Evolutionary conservation across 2,329 filamentous ascomycete genomes (phyloP).

Genomic region (Alternaria longipes): DNA sequence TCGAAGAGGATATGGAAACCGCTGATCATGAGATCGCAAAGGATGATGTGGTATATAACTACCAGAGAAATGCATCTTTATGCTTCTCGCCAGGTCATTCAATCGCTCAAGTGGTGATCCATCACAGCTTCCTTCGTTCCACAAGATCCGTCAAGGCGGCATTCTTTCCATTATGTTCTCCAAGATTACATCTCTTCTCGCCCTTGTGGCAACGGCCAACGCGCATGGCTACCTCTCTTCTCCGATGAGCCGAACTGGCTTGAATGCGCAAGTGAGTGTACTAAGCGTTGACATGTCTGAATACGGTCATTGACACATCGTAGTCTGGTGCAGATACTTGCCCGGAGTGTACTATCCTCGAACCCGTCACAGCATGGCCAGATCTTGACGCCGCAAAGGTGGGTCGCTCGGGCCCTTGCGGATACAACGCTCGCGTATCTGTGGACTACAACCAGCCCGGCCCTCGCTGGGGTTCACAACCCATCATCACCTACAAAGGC

Average conservation of each 20-base stretch:
- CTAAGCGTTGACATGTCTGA: neutral
- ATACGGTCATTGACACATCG: neutral
- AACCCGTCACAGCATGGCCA: constrained; percentile 47
- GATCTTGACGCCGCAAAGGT: constrained; percentile 40
- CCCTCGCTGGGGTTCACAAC: constrained; percentile 39
- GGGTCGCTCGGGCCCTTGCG: constrained; percentile 45
- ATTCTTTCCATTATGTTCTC: constrained; percentile 28
- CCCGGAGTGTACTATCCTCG: constrained; percentile 48
- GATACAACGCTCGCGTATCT: constrained; percentile 48
- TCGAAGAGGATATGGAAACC: neutral
- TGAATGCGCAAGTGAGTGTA: constrained; percentile 41
- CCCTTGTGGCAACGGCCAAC: constrained; percentile 30
- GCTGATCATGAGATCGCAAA: neutral
- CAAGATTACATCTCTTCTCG: constrained; percentile 24
- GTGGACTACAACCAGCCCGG: constrained; percentile 49
- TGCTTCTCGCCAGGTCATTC: neutral
- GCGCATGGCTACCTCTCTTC: constrained; percentile 45
- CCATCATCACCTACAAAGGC: constrained; percentile 42
- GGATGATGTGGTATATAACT: constrained; percentile 5
- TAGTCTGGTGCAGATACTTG: constrained; percentile 43
- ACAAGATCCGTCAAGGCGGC: neutral
- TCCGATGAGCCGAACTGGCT: constrained; percentile 46
- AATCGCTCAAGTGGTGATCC: neutral
- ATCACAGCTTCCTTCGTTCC: neutral
- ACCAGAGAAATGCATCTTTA: neutral